Base-by-base conservation (phyloP, 108 stramenopile species). In the Cyclotella kingstonii region DNA sequence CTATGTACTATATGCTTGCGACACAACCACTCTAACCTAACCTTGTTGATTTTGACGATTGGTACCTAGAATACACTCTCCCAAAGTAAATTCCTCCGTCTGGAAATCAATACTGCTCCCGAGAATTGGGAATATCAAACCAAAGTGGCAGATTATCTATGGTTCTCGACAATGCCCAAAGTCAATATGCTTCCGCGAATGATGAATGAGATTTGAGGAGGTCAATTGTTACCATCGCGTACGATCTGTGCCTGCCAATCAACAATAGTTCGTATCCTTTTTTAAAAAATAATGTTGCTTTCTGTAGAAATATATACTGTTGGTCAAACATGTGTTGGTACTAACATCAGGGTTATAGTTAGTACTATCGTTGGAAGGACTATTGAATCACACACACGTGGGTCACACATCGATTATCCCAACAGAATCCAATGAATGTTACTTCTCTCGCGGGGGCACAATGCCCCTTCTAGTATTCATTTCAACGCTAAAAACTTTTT, bases 101-200 rank as follows among this genome's bases (percentile, higher is more conserved):
- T 92, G 17, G 90, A 92, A 57, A 86, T 92, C 59, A 87, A 87
- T 6, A 92, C 90, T 14, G 78, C 79, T 26, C 87, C 90, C 7
- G 71, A 86, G 21, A 85, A 79, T 54, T 63, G 84, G 56, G 62
- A 63, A 8, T 89, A 81, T 60, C 90, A 92, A 68, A 76, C 84
- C 11, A 92, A 92, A 60, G 74, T 92, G 17, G 81, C 90, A 2
- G 90, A 92, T 56, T 90, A 87, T 60, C 35, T 89, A 15, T 92
- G 90, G 90, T 92, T 92, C 46, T 84, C 83, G 22, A 70, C 54
- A 28, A 80, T 83, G 65, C 90, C 90, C n/a, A 92, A 92, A 56
- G 90, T 92, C 23, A 92, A 84, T 44, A 65, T 89, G 75, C 61
- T 92, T 27, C 85, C 87, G 15, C 68, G 90, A 36, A 62, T 92